Evolutionary conservation across 164 flowering plant genomes (phyloP).

Genomic region (Vitis vinifera): DNA sequence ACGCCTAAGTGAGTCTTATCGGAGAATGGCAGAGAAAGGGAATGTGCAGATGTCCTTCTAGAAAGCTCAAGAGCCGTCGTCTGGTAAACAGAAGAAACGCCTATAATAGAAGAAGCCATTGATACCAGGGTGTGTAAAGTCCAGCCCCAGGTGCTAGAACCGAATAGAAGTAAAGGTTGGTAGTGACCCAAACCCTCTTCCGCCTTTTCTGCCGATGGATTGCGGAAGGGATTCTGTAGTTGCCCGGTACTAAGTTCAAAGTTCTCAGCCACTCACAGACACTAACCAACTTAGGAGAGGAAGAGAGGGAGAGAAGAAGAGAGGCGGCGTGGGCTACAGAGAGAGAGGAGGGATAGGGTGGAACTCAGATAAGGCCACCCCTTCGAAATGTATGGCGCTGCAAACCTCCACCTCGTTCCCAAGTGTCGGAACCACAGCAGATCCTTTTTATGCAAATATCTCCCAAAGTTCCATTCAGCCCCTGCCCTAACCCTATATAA

Average conservation of each 20-base stretch:
- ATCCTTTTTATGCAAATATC: neutral
- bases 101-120: constrained; percentile 55
- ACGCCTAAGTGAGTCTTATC: constrained; percentile 16
- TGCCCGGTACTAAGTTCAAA: neutral
- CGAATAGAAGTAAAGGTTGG: neutral
- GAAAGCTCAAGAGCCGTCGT: constrained; percentile 30
- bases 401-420: constrained; percentile 30
- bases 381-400: constrained; percentile 29
- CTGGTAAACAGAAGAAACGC: constrained; percentile 43
- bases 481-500: too few species aligned
- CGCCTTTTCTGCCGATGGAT: too few species aligned
- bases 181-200: neutral
- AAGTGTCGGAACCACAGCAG: neutral
- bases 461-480: neutral
- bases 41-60: constrained; percentile 2
- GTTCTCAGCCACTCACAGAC: neutral
- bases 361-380: constrained; percentile 36
- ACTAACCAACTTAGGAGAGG: too few species aligned
- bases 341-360: neutral
- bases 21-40: constrained; percentile 16
- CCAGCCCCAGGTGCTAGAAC: neutral
- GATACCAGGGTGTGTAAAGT: neutral
- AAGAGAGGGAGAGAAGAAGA: constrained; percentile 10
- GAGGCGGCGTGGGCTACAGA: constrained; percentile 6
- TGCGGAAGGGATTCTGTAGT: neutral